Evolutionary conservation across 345 rosid genomes (phyloP), one percentile per base, ranked within the genome.

Genomic region (Eucalyptus globulus): DNA sequence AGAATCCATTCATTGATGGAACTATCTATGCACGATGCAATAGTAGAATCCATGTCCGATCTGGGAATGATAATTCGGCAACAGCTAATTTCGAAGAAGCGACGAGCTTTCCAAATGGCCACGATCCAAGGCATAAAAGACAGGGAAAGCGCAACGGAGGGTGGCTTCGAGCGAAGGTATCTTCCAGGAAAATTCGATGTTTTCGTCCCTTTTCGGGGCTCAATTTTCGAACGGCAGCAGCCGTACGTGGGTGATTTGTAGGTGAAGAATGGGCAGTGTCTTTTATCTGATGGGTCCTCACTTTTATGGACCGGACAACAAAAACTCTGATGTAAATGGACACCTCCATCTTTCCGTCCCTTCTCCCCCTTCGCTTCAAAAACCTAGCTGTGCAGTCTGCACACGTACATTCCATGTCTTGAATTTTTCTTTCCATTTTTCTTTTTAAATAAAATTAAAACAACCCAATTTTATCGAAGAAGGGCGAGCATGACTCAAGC

Each of bases 401-500:
- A 34, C 6, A 16, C 16, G 9, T 65, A n/a, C 76, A n/a, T 65
- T n/a, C 37, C 22, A 19, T 19, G 6, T 37, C 26, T 76, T 21
- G 15, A 9, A 37, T 19, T 37, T 37, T 17, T 69, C 3, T 5
- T 14, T 14, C 4, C 6, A 12, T 27, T 29, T 29, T 27, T 7
- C 5, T 4, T 67, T 37, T 21, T 10, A 19, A 37, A 40, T 19
- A 3, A 19, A 37, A 34, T 10, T 3, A 34, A 34, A 34, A 10
- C 6, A 19, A 37, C 1, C 13, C 22, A 5, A 7, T 9, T 1
- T 31, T 0, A 5, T 34, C 1, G 27, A 72, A 34, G 27, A 72
- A 8, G 12, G 45, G 24, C 44, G 14, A 72, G 26, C 81, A 34
- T 17, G 44, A 10, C 2, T 3, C 0, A 8, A 72, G 45, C 81